These are phyloP conservation scores for Sordariomycetes sp. DNA, from an alignment of 2,329 filamentous ascomycete species.

Conservation along the genomic window DNA sequence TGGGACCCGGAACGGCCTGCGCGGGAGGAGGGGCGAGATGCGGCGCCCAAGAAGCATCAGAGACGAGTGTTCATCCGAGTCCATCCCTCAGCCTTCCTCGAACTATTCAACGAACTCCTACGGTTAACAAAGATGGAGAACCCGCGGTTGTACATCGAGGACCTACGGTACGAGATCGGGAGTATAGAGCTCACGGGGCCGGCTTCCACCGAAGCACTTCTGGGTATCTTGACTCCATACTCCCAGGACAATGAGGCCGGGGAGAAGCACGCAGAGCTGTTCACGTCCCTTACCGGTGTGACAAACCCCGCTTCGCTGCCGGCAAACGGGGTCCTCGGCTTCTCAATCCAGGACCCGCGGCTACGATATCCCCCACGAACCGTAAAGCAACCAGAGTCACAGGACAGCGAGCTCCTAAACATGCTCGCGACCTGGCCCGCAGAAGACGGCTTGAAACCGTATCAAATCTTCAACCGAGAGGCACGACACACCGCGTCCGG, in stretches of 20 bases:
- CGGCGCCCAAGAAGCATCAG: slow-evolving; percentile 12
- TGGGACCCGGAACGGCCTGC: slow-evolving; percentile 47
- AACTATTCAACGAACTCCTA: slow-evolving; percentile 52
- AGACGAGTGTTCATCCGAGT: slow-evolving; percentile 54
- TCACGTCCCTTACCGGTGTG: slow-evolving; percentile 39
- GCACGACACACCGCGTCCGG: slow-evolving; percentile 50
- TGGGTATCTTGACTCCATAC: slow-evolving; percentile 50
- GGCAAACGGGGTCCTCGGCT: slow-evolving; percentile 53
- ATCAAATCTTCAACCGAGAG: slow-evolving; percentile 55
- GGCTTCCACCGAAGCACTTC: slow-evolving; percentile 64
- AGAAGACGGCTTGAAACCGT: slow-evolving; percentile 33
- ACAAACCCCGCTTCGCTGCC: slow-evolving; percentile 61
- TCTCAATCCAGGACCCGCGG: slow-evolving; percentile 67
- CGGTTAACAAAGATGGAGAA: slow-evolving; percentile 44
- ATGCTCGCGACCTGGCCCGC: slow-evolving; percentile 54
- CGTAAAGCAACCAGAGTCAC: slow-evolving; percentile 20
- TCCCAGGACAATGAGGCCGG: slow-evolving; percentile 13
- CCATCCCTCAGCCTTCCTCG: slow-evolving; percentile 69
- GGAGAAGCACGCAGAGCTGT: slow-evolving; percentile 30
- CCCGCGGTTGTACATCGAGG: slow-evolving; percentile 50
- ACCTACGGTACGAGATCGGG: slow-evolving; percentile 54
- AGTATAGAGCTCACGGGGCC: slow-evolving; percentile 49
- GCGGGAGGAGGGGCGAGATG: background rate
- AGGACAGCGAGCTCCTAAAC: slow-evolving; percentile 36
- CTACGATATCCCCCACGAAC: slow-evolving; percentile 61